phyloP scores from a whole-genome alignment of 352 stramenopile species.

The Phytophthora chlamydospora region DNA sequence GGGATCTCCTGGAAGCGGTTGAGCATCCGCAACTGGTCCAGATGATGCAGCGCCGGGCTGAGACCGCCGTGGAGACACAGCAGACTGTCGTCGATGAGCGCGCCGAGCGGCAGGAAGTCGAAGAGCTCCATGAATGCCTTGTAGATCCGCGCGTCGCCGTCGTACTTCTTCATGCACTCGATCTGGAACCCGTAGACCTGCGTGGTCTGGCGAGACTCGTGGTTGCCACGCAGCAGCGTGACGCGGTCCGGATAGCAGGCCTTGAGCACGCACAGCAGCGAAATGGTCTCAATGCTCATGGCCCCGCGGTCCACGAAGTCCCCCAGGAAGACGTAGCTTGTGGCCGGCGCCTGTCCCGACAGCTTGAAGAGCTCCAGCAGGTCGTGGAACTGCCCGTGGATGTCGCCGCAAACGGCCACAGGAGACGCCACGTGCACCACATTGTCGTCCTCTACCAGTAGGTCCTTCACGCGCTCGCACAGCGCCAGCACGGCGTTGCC shows the following conservation, averaged over 20 bases:
- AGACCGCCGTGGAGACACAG: constrained; percentile 74
- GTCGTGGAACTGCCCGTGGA: constrained; percentile 98
- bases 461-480: constrained; percentile 72
- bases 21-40: constrained; percentile 94
- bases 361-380: constrained; percentile 94
- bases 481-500: constrained; percentile 61
- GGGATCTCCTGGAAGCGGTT: constrained; percentile 84
- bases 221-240: constrained; percentile 95
- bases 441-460: constrained; percentile 83
- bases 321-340: constrained; percentile 95
- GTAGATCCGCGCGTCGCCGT: constrained; percentile 73
- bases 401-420: constrained; percentile 92
- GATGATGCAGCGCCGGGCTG: constrained; percentile 70
- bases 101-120: constrained; percentile 83
- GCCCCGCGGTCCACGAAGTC: constrained; percentile 97
- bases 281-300: constrained; percentile 95
- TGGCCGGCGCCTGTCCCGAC: constrained; percentile 85
- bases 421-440: constrained; percentile 78
- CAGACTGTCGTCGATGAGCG: constrained; percentile 70
- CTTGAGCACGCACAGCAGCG: constrained; percentile 90
- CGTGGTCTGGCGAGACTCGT: constrained; percentile 91
- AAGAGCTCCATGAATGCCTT: constrained; percentile 85
- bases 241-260: constrained; percentile 91
- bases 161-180: constrained; percentile 88
- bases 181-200: constrained; percentile 88